These are phyloP conservation scores for Ogataea sp. DNA, from an alignment of 805 yeast genomes.

Conservation along the genomic window DNA sequence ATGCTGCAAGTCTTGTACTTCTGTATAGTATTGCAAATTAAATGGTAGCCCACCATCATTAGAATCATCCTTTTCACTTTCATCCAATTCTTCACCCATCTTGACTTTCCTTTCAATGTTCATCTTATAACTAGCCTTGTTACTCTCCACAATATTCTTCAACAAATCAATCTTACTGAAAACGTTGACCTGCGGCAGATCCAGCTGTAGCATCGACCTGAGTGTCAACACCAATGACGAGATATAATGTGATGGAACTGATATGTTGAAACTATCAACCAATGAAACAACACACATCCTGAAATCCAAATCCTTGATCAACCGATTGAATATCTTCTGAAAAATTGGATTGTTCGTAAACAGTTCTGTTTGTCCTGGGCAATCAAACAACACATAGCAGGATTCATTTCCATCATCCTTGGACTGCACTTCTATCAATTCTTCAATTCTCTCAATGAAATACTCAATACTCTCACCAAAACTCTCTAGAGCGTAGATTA, in stretches of 20 bases:
- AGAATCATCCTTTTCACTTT: slow-evolving; percentile 5
- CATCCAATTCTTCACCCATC: slow-evolving; percentile 6
- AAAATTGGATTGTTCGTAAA: slow-evolving; percentile 85
- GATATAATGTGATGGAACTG: slow-evolving; percentile 83
- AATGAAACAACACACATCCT: slow-evolving; percentile 80
- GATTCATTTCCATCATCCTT: slow-evolving; percentile 39
- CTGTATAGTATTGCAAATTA: slow-evolving; percentile 78
- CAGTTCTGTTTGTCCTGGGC: slow-evolving; percentile 95
- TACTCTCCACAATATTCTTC: slow-evolving; percentile 35
- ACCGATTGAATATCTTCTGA: slow-evolving; percentile 51
- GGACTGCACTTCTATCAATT: slow-evolving; percentile 34
- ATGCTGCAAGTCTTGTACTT: slow-evolving; percentile 75
- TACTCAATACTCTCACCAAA: slow-evolving; percentile 49
- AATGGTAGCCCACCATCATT: slow-evolving; percentile 52
- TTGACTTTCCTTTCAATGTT: slow-evolving; percentile 12
- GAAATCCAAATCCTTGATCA: slow-evolving; percentile 58
- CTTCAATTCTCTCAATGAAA: slow-evolving; percentile 48
- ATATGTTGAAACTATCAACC: slow-evolving; percentile 74
- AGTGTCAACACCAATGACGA: slow-evolving; percentile 74
- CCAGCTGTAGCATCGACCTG: slow-evolving; percentile 88
- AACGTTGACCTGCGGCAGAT: slow-evolving; percentile 88
- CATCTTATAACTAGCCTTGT: slow-evolving; percentile 7
- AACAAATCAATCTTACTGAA: slow-evolving; percentile 84
- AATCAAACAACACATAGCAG: slow-evolving; percentile 72
- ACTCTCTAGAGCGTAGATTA: slow-evolving; percentile 78